These are phyloP conservation scores for Candida hungchunana DNA, from an alignment of 805 yeast species.

Conservation along the genomic window DNA sequence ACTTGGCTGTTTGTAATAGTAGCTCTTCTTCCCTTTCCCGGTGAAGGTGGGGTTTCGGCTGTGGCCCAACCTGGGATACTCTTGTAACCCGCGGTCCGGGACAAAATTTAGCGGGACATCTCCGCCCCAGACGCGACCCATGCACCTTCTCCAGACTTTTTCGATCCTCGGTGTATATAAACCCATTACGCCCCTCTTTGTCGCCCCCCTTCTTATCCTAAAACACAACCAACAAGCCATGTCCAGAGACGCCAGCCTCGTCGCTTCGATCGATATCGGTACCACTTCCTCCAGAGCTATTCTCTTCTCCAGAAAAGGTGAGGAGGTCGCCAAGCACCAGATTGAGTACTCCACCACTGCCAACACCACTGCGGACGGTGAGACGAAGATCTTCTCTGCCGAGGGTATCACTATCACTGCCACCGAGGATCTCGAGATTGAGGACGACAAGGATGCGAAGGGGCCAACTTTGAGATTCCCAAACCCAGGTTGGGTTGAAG, in stretches of 20 bases:
- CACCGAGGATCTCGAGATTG: conserved; percentile 53
- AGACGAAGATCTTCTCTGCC: conserved; percentile 57
- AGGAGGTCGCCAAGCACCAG: conserved; percentile 83
- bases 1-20: no score
- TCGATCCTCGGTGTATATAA: conserved; percentile 2
- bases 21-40: no score
- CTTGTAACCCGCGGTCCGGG: conserved; percentile 5
- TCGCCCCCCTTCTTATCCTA: background rate
- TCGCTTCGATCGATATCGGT: conserved; percentile 84
- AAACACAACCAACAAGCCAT: conserved; percentile 10
- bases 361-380: conserved; percentile 41
- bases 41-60: no score
- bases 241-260: conserved; percentile 26
- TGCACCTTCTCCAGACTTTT: conserved; percentile 16
- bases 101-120: conserved; percentile 3
- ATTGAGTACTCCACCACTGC: conserved; percentile 83
- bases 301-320: conserved; percentile 66
- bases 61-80: no score
- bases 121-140: conserved; percentile 10
- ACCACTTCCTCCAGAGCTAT: conserved; percentile 91
- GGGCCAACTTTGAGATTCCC: conserved; percentile 77
- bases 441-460: conserved; percentile 39
- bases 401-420: conserved; percentile 71
- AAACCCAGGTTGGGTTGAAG: conserved; percentile 91
- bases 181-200: background rate